Evolutionary conservation across 176 grass and related monocot genomes (phyloP), one percentile per base, ranked within the genome.

Genomic region (Rhipidocladum racemiflorum): DNA sequence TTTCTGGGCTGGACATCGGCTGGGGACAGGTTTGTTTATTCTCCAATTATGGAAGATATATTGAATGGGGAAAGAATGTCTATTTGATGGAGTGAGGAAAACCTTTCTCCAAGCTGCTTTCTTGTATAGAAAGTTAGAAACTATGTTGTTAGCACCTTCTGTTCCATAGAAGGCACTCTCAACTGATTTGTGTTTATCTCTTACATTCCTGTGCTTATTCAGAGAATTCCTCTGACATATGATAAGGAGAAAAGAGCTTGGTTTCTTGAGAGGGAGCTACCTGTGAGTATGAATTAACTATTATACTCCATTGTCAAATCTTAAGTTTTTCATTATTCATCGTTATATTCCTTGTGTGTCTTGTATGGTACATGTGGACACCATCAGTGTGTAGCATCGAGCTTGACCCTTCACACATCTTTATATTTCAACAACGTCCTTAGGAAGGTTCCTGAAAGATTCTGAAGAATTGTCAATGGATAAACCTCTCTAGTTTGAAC

Each of bases 1-100:
- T 99, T 76, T 99, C 96, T 75, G 96, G 96, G 46, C 91, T 99
- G 39, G 96, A 99, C 68, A 88, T 99, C 62, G 93, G 96, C 77
- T 99, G 96, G 96, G 93, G 91, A 13, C 88, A 95, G 91, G 96
- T 99, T 93, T 54, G 9, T 42, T 85, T 87, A 61, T 72, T 43
- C 55, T 84, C n/a, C 42, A 83, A 43, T 34, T 45, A 68, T 77
- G 51, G 2, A 46, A 34, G 73, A 44, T 70, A 57, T 36, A 50
- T 64, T 23, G 17, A 9, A 11, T 61, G 28, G 56, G 78, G 43
- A 32, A 68, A 73, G 16, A 49, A 25, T 67, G 51, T 25, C 23
- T 23, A 39, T n/a, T 67, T 24, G 59, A 21, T 53, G 51, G 24
- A 1, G 27, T 39, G 48, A 65, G 27, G 0, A 78, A 23, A 55